Base-by-base conservation (phyloP, 176 grass and related monocot genomes). In the Musa acuminata region DNA sequence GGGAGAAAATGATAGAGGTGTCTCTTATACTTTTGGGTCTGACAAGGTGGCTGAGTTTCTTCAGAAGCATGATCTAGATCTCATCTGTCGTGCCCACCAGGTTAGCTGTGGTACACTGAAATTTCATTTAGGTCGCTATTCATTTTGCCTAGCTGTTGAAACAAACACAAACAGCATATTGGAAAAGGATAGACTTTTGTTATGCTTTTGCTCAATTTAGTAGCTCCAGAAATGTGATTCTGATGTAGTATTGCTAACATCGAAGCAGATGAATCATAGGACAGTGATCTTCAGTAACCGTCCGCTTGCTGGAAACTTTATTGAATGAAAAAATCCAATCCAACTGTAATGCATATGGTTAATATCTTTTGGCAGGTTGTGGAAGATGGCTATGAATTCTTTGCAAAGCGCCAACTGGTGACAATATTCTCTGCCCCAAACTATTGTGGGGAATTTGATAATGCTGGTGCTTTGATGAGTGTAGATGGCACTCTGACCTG, bases 331-430 rank as follows among this genome's bases (percentile, higher is more conserved):
- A 27, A 69, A 13, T 9, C 22, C 22, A 49, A 17, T 48, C 49
- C 16, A 16, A 43, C 35, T 43, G 1, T 69, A 25, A 22, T 25
- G 25, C 21, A 65, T 13, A 9, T 17, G 5, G 12, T n/a, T 49
- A 21, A 11, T 9, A 10, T 49, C 16, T 70, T 50, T 70, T 70
- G 67, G 29, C 67, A 70, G 67, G 67, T 70, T 35, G 67, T 70
- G 67, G 67, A 70, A 70, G 67, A 70, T 70, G 67, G 67, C 67
- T 70, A 70, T 51, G 67, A 70, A 70, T 70, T 70, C 25, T 70
- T 70, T 70, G 35, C 67, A 51, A 70, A 70, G 67, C 67, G 67
- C 8, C 67, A 70, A 48, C 25, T 70, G 35, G 67, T 70, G 67
- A 70, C 67, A 20, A 70, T 70, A 20, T 70, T 70, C 67, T 70